These are phyloP conservation scores for Dichotomocladium elegans DNA, from an alignment of 371 early-diverging fungal species.

Conservation along the genomic window DNA sequence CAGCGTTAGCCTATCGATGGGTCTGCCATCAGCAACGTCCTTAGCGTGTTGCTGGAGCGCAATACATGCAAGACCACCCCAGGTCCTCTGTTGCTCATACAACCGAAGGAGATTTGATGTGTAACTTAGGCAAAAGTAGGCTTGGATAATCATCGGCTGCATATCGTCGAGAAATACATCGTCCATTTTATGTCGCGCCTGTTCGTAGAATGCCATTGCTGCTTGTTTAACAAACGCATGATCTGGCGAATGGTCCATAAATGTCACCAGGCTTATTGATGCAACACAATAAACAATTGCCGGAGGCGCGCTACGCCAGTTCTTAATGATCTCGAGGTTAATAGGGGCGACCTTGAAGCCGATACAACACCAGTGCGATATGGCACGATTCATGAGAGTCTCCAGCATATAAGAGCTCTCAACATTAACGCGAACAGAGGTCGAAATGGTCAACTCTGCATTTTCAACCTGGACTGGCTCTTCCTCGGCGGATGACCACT, in stretches of 20 bases:
- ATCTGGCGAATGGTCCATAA: conserved; percentile 14
- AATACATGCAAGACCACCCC: conserved; percentile 25
- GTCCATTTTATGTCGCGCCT: conserved; percentile 28
- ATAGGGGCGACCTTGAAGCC: conserved; percentile 30
- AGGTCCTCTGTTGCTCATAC: conserved; percentile 27
- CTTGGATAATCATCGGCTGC: conserved; percentile 15
- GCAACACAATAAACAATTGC: conserved; percentile 27
- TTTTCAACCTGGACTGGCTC: conserved; percentile 1
- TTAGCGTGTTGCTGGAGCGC: conserved; percentile 16
- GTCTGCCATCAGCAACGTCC: neutral
- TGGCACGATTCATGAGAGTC: conserved; percentile 15
- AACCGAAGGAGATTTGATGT: conserved; percentile 24
- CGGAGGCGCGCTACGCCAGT: conserved; percentile 19
- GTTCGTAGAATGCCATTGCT: conserved; percentile 24
- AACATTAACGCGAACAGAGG: conserved; percentile 6
- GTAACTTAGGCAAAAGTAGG: conserved; percentile 31
- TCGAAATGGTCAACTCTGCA: conserved; percentile 6
- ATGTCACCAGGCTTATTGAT: conserved; percentile 22
- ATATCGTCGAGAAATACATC: conserved; percentile 22
- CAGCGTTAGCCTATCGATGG: conserved; percentile 8
- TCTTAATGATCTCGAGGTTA: conserved; percentile 9
- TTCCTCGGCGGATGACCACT: conserved; percentile 5
- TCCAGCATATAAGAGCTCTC: conserved; percentile 15
- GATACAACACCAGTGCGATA: conserved; percentile 27
- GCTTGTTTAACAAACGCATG: conserved; percentile 15